Evolutionary conservation across 2,329 filamentous ascomycete species (phyloP), one percentile per base, ranked within the genome.

Genomic region (Myriosclerotinia curreyana): DNA sequence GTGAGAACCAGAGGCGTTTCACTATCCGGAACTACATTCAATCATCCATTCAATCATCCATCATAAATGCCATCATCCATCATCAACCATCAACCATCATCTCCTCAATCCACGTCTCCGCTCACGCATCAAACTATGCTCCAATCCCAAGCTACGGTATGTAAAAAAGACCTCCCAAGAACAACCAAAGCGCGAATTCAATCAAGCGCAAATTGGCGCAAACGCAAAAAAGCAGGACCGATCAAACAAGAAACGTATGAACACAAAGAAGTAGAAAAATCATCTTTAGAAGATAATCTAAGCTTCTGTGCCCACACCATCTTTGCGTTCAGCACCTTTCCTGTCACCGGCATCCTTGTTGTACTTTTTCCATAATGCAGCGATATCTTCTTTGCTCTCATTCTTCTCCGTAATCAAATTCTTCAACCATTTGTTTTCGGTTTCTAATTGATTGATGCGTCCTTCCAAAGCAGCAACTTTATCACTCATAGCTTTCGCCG

Each of bases 341-440:
- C 71, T 65, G 28, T 72, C 71, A 52, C 62, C 66, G 50, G 66
- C 66, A 59, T 77, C 76, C 62, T 72, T 71, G 62, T 68, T 76
- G 54, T 76, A 78, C 63, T 78, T 76, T 66, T 75, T 75, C 70
- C 76, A 77, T 64, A 78, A 71, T 14, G 71, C 73, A 1, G 75
- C 73, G 31, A 79, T 73, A 64, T 79, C 77, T 25, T 75, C 75
- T 65, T 78, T 77, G 6, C 74, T 75, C 55, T 77, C 88, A 70
- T 91, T 91, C 82, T 93, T 94, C 76, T 93, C 90, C 59, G 90
- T 89, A 54, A 94, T 85, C 46, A 92, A 80, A 75, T 89, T 88
- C 81, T 90, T 90, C 68, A 92, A 78, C 89, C 89, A 92, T 74
- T 89, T 88, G 78, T 92, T 92, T 78, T 92, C 89, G 71, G 88